Evolutionary conservation across 345 rosid genomes (phyloP).

Genomic region (Pugionium dolabratum): DNA sequence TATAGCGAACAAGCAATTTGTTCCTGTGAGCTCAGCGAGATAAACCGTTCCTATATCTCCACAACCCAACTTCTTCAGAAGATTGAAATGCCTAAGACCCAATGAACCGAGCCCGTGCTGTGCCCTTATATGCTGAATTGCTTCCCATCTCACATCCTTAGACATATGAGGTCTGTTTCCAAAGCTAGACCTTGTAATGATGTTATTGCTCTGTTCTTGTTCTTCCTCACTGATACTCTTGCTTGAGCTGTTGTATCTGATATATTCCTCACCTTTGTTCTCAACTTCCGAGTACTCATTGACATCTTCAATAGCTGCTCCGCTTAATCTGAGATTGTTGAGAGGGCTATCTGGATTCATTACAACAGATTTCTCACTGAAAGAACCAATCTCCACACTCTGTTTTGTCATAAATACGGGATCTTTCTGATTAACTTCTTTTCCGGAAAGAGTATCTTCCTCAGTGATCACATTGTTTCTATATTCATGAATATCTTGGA

Average conservation of each 20-base stretch:
- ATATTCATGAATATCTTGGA: neutral
- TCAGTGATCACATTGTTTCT: conserved; percentile 20
- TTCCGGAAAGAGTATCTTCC: conserved; percentile 29
- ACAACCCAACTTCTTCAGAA: conserved; percentile 86
- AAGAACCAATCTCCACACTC: conserved; percentile 49
- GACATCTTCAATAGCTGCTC: conserved; percentile 37
- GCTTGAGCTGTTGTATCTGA: conserved; percentile 73
- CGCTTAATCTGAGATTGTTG: conserved; percentile 39
- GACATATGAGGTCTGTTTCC: conserved; percentile 98
- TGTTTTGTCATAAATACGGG: conserved; percentile 30
- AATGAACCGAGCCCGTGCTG: conserved; percentile 62
- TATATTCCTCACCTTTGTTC: conserved; percentile 71
- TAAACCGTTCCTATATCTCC: conserved; percentile 98
- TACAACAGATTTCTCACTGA: conserved; percentile 43
- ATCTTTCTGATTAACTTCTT: conserved; percentile 31
- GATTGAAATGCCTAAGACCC: conserved; percentile 79
- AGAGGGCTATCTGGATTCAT: conserved; percentile 50
- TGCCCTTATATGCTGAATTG: conserved; percentile 65
- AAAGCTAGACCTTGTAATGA: conserved; percentile 75
- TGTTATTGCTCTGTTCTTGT: conserved; percentile 40
- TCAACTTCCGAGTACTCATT: conserved; percentile 43
- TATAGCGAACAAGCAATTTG: conserved; percentile 81
- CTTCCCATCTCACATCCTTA: conserved; percentile 88
- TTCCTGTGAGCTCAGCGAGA: conserved; percentile 84
- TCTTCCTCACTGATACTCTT: conserved; percentile 87